phyloP scores from a whole-genome alignment of 257 asterid genomes.

The Buddleja alternifolia region DNA sequence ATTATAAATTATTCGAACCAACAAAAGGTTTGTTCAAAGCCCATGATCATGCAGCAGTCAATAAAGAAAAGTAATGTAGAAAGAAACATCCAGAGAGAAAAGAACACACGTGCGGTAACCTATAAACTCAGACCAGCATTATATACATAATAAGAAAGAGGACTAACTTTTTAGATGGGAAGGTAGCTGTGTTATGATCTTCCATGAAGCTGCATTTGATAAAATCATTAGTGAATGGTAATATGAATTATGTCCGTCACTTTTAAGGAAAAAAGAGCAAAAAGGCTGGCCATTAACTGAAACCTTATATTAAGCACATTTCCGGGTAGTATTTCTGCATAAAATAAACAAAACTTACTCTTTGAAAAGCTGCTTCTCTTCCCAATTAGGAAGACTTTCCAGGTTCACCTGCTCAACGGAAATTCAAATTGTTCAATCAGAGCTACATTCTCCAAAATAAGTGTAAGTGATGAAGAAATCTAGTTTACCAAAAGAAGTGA shows the following conservation, averaged over 20 bases:
- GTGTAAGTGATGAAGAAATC: constrained; percentile 13
- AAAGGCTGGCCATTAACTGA: not conserved
- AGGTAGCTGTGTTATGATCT: constrained; percentile 98
- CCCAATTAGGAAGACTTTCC: constrained; percentile 95
- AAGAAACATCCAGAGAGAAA: not conserved
- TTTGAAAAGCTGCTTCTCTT: constrained; percentile 94
- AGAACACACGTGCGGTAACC: not conserved
- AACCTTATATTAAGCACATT: constrained; percentile 1
- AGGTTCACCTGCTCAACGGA: constrained; percentile 70
- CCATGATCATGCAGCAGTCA: not conserved
- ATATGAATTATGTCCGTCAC: not conserved
- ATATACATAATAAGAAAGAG: constrained; percentile 25
- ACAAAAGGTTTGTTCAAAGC: not conserved
- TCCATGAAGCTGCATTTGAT: constrained; percentile 84
- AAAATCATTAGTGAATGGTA: constrained; percentile 18
- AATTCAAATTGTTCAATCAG: constrained; percentile 12
- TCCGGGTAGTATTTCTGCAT: not conserved
- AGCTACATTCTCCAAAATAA: constrained; percentile 2
- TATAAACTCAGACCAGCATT: constrained; percentile 3
- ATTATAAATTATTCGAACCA: not conserved
- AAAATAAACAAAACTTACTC: constrained; percentile 47
- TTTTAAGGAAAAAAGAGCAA: not conserved
- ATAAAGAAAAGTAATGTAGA: not conserved
- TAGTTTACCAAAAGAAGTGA: not conserved
- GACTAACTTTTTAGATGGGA: constrained; percentile 92